phyloP scores from a whole-genome alignment of 2,329 filamentous ascomycete genomes.

The Epichloe amarillans region DNA sequence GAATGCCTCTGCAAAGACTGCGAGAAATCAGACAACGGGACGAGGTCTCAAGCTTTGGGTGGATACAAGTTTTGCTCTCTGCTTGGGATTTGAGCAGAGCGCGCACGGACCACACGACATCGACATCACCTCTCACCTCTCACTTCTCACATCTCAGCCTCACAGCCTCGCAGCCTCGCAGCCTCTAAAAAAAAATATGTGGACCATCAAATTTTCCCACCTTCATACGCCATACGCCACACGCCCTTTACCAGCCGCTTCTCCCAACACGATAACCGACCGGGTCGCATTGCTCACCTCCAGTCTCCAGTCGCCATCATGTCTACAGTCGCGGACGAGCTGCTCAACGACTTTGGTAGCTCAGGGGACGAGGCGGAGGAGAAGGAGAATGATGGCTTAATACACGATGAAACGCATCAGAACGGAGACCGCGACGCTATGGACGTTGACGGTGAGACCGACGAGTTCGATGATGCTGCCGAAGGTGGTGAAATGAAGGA shows the following conservation, averaged over 20 bases:
- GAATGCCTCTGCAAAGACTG: background rate
- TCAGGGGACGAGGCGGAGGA: slow-evolving; percentile 65
- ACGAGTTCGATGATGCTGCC: slow-evolving; percentile 39
- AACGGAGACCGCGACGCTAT: slow-evolving; percentile 31
- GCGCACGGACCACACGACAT: slow-evolving; percentile 7
- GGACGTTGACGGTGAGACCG: slow-evolving; percentile 42
- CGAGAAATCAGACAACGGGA: background rate
- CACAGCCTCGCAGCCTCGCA: slow-evolving; percentile 13
- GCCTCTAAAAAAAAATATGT: slow-evolving; percentile 9
- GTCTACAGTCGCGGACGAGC: slow-evolving; percentile 85
- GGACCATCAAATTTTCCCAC: background rate
- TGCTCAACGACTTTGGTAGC: slow-evolving; percentile 57
- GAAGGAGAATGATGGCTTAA: slow-evolving; percentile 36
- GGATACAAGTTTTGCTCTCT: background rate
- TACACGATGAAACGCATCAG: slow-evolving; percentile 26
- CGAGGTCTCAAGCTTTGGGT: slow-evolving; percentile 1
- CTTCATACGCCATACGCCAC: background rate
- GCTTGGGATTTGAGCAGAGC: background rate
- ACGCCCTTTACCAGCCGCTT: background rate
- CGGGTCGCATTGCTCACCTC: background rate
- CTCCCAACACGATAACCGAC: background rate
- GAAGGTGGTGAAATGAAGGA: slow-evolving; percentile 40
- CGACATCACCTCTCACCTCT: slow-evolving; percentile 11
- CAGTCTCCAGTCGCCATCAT: slow-evolving; percentile 31
- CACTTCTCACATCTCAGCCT: slow-evolving; percentile 13